Conservation (phyloP, 169 alveolate genomes). For the Plasmodium ovale region DNA sequence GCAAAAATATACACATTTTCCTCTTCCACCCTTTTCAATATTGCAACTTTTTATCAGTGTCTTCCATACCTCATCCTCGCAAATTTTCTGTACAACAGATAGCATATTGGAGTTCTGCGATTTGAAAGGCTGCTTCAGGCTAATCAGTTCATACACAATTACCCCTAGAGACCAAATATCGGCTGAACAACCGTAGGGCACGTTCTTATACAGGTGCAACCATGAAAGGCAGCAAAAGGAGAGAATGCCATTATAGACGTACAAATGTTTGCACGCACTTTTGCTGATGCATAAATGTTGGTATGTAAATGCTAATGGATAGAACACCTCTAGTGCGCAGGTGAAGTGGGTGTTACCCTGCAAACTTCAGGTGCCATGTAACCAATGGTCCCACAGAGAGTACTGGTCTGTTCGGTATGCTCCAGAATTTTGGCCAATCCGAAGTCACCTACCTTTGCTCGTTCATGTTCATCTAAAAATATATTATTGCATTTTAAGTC, state of each 20-base stretch:
- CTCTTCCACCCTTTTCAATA: neutral
- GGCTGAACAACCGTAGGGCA: conserved; percentile 61
- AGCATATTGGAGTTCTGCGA: conserved; percentile 61
- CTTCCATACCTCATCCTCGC: conserved; percentile 71
- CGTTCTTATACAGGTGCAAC: conserved; percentile 19
- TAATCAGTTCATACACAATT: conserved; percentile 69
- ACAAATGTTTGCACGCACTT: neutral
- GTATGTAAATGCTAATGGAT: neutral
- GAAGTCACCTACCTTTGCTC: conserved; percentile 75
- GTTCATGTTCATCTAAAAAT: conserved; percentile 76
- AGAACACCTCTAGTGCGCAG: neutral
- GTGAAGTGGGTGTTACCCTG: no score
- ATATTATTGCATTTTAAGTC: conserved; percentile 76
- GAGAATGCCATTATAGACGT: neutral
- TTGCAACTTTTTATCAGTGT: neutral
- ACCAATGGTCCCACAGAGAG: conserved; percentile 78
- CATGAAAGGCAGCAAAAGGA: neutral
- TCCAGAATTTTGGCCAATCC: conserved; percentile 73
- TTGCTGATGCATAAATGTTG: neutral
- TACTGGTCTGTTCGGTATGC: conserved; percentile 62
- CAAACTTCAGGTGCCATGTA: conserved; percentile 77
- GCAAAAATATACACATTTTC: neutral
- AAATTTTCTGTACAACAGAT: conserved; percentile 63
- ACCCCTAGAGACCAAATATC: conserved; percentile 79
- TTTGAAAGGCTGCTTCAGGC: conserved; percentile 72